Percentiles rank a stretch among this genome's conserved stretches.
phyloP scores from a whole-genome alignment of 305 asterid species.

The Fraxinus dipetala region DNA sequence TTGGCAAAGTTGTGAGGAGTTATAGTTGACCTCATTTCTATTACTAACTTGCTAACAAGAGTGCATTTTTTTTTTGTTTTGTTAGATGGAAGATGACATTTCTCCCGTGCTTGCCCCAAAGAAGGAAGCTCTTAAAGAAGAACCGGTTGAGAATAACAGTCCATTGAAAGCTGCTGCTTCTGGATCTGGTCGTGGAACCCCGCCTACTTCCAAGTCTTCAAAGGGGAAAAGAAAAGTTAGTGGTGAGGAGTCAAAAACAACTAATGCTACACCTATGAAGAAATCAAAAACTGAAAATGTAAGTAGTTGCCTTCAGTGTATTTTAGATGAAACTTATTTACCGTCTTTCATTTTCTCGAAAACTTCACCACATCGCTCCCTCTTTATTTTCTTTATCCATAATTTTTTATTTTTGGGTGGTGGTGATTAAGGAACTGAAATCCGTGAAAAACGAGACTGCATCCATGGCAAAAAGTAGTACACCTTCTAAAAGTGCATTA shows the following conservation, averaged over 20 bases:
- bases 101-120: slow-evolving; percentile 82
- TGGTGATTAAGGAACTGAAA: slow-evolving; percentile 55
- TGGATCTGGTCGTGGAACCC: slow-evolving; percentile 65
- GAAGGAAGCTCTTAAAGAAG: slow-evolving; percentile 83
- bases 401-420: neutral
- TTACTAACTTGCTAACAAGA: neutral
- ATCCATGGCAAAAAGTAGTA: slow-evolving; percentile 42
- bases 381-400: neutral
- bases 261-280: slow-evolving; percentile 65
- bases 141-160: slow-evolving; percentile 65
- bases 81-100: slow-evolving; percentile 72
- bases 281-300: slow-evolving; percentile 87
- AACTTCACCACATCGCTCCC: neutral
- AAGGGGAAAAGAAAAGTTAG: slow-evolving; percentile 74
- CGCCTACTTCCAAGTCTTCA: slow-evolving; percentile 61
- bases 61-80: slow-evolving; percentile 20
- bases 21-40: neutral
- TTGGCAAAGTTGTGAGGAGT: slow-evolving; percentile 9
- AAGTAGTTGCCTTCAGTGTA: slow-evolving; percentile 20
- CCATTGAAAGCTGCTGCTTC: slow-evolving; percentile 58
- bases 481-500: slow-evolving; percentile 49
- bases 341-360: neutral
- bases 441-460: slow-evolving; percentile 56
- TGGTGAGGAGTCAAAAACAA: slow-evolving; percentile 65
- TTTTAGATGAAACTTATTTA: neutral